Percentiles rank a stretch among this genome's conserved stretches.
phyloP scores from a whole-genome alignment of 805 yeast species.

The Kuraishia capsulata region DNA sequence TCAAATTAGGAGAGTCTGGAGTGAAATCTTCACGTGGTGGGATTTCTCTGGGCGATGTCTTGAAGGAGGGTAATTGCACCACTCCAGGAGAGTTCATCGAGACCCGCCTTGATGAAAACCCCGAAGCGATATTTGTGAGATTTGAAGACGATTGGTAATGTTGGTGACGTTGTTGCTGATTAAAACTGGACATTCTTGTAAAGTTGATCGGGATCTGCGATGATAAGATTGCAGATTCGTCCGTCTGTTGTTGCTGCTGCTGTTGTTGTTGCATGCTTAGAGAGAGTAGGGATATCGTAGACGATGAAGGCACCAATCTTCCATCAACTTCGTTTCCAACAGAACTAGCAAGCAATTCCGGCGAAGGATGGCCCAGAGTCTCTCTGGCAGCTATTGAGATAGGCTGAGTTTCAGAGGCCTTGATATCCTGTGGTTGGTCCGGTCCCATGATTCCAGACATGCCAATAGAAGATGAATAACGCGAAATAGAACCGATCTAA shows the following conservation, averaged over 20 bases:
- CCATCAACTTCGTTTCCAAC: constrained; percentile 23
- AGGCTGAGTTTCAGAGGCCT: not conserved
- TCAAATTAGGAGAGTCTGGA: constrained; percentile 46
- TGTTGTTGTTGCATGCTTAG: constrained; percentile 12
- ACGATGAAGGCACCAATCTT: constrained; percentile 23
- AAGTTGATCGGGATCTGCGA: not conserved
- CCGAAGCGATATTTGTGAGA: not conserved
- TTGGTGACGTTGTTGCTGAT: constrained; percentile 2
- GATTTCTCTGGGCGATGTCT: not conserved
- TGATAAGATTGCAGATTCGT: not conserved
- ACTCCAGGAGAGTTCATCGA: not conserved
- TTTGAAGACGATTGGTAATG: constrained; percentile 1
- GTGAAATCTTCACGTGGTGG: constrained; percentile 1
- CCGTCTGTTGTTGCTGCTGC: not conserved
- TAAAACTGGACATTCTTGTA: not conserved
- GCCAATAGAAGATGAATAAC: too few species aligned
- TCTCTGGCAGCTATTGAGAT: not conserved
- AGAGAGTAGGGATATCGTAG: constrained; percentile 25
- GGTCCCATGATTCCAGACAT: not conserved
- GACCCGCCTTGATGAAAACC: not conserved
- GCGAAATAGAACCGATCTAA: too few species aligned
- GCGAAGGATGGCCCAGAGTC: constrained; percentile 11
- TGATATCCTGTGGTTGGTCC: not conserved
- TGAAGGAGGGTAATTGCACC: not conserved
- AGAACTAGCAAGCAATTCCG: constrained; percentile 24